Conservation (phyloP, 75 land plant genomes). For the Selaginella moellendorffii region DNA sequence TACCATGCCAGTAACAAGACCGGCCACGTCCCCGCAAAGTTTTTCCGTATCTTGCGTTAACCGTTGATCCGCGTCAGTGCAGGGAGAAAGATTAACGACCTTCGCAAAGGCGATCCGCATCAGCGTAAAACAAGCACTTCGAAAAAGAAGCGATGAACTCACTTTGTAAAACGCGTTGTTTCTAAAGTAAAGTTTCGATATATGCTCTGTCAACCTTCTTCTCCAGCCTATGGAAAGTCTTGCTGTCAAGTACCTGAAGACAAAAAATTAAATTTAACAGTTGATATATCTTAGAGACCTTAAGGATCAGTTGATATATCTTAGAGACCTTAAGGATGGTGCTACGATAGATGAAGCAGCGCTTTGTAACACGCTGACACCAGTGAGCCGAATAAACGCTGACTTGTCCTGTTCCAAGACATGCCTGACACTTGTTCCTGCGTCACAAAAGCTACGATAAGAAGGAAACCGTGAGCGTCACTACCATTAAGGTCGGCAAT, state of each 20-base stretch:
- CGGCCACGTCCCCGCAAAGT: conserved; percentile 68
- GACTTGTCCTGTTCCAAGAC: conserved; percentile 92
- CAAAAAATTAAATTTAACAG: no score
- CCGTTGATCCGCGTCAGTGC: conserved; percentile 93
- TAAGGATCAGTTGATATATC: conserved; percentile 30
- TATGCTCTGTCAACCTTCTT: conserved; percentile 63
- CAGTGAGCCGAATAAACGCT: conserved; percentile 74
- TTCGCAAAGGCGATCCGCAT: conserved; percentile 17
- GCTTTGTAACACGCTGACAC: conserved; percentile 92
- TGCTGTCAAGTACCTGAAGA: conserved; percentile 79
- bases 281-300: conserved; percentile 38
- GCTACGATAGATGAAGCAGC: conserved; percentile 85
- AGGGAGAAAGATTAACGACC: conserved; percentile 63
- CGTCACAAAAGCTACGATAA: no score
- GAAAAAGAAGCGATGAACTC: no score
- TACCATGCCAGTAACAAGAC: conserved; percentile 95
- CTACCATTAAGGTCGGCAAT: conserved; percentile 95
- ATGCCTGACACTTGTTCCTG: conserved; percentile 90
- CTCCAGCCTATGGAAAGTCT: conserved; percentile 89
- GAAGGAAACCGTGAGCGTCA: neutral
- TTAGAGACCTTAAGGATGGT: conserved; percentile 75
- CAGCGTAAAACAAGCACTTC: no score
- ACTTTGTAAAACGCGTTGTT: conserved; percentile 97
- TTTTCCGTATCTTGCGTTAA: conserved; percentile 90
- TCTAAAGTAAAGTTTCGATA: conserved; percentile 59